Evolutionary conservation across 306 rosid species (phyloP).

Genomic region (Citrullus colocynthis): DNA sequence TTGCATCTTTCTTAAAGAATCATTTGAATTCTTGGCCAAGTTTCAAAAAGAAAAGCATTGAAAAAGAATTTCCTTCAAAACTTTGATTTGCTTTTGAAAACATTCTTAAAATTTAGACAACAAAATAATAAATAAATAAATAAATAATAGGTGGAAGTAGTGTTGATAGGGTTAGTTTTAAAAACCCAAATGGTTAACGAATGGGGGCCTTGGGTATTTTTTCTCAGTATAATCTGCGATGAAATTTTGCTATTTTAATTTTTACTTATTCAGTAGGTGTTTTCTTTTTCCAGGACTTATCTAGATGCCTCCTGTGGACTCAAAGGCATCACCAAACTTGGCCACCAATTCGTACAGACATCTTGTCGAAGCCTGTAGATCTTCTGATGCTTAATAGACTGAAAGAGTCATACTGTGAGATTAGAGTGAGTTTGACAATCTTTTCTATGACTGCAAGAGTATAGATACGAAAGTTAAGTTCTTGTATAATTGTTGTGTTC

Average conservation of each 20-base stretch:
- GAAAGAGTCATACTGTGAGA: slow-evolving; percentile 77
- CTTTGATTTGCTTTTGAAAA: too few relatives aligned
- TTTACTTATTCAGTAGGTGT: not conserved
- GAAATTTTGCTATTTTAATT: not conserved
- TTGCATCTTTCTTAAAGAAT: too few relatives aligned
- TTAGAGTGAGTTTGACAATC: slow-evolving; percentile 44
- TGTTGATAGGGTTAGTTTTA: too few relatives aligned
- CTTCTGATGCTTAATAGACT: slow-evolving; percentile 73
- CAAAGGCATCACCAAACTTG: slow-evolving; percentile 94
- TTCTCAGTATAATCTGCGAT: not conserved
- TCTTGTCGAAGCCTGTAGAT: slow-evolving; percentile 72
- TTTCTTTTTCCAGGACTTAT: slow-evolving; percentile 53
- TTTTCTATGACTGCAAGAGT: not conserved
- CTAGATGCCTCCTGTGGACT: slow-evolving; percentile 93
- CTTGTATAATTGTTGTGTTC: not conserved
- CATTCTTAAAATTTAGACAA: too few relatives aligned
- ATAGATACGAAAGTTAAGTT: not conserved
- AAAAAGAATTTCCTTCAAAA: too few relatives aligned
- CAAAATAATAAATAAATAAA: too few relatives aligned
- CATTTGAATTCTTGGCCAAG: too few relatives aligned
- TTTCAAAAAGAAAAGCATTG: too few relatives aligned
- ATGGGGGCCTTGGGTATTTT: not conserved
- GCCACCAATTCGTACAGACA: slow-evolving; percentile 87
- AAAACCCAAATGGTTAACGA: not conserved
- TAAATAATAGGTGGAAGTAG: too few relatives aligned